Evolutionary conservation across 768 basidiomycete genomes (phyloP).

Genomic region (Gloeophyllum trabeum): DNA sequence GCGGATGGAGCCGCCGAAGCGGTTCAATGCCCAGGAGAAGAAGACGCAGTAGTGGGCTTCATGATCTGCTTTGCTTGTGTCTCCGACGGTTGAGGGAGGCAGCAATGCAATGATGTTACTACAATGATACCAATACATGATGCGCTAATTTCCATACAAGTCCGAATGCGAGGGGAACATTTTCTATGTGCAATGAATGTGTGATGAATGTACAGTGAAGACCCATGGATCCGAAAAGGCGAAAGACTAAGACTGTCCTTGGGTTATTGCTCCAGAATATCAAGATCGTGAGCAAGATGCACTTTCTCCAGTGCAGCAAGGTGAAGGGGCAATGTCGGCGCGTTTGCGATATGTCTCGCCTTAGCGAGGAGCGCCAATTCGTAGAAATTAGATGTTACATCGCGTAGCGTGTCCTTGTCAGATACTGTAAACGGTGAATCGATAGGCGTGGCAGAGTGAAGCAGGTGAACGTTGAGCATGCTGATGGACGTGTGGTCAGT

Average conservation of each 20-base stretch:
- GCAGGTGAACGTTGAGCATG: constrained; percentile 53
- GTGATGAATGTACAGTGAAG: too few relatives aligned
- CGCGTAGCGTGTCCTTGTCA: constrained; percentile 26
- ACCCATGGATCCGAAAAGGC: too few relatives aligned
- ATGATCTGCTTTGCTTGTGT: too few relatives aligned
- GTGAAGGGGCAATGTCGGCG: constrained; percentile 57
- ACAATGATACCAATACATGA: too few relatives aligned
- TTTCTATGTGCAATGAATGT: too few relatives aligned
- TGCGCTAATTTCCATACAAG: too few relatives aligned
- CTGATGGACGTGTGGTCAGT: constrained; percentile 28
- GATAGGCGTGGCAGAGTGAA: constrained; percentile 35
- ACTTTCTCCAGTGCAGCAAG: constrained; percentile 49
- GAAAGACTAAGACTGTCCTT: too few relatives aligned
- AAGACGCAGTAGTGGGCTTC: constrained; percentile 72
- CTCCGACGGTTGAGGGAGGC: too few relatives aligned
- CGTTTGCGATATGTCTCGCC: constrained; percentile 27
- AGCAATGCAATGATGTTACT: too few relatives aligned
- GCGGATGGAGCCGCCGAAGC: constrained; percentile 51
- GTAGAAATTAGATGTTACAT: constrained; percentile 59
- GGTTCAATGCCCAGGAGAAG: constrained; percentile 57
- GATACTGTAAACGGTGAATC: constrained; percentile 24
- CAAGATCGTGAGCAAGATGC: too few relatives aligned
- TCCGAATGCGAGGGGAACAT: too few relatives aligned
- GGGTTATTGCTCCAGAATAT: too few relatives aligned
- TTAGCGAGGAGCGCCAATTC: constrained; percentile 55